Conservation (phyloP, 2,329 filamentous ascomycete genomes). For the Ilyonectria destructans region DNA sequence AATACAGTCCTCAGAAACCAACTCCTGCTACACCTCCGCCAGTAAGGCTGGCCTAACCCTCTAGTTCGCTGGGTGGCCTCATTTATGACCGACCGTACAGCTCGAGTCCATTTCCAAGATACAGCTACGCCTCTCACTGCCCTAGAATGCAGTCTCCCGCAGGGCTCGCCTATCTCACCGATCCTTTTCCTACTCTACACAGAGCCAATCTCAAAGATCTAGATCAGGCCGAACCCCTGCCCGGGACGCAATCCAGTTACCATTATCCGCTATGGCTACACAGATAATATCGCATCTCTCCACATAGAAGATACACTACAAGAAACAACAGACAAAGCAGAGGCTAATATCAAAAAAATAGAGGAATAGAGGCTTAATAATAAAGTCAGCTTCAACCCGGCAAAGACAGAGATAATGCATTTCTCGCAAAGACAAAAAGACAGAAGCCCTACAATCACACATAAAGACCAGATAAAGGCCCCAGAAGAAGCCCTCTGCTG, state of each 20-base stretch:
- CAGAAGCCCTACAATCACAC: too few species aligned
- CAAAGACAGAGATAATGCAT: not conserved
- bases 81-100: slow-evolving; percentile 29
- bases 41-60: slow-evolving; percentile 36
- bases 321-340: not conserved
- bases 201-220: not conserved
- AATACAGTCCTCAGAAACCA: slow-evolving; percentile 38
- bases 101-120: slow-evolving; percentile 24
- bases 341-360: not conserved
- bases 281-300: not conserved
- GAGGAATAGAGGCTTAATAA: not conserved
- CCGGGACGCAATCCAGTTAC: not conserved
- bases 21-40: slow-evolving; percentile 31
- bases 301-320: not conserved
- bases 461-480: not conserved
- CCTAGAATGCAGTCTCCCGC: slow-evolving; percentile 24
- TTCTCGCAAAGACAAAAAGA: not conserved
- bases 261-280: not conserved
- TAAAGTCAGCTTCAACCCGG: not conserved
- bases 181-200: not conserved
- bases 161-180: not conserved
- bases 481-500: slow-evolving; percentile 6
- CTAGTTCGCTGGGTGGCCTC: slow-evolving; percentile 30
- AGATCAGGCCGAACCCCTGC: not conserved
- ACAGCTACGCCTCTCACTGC: slow-evolving; percentile 13